Evolutionary conservation across 495 filamentous ascomycete species (phyloP).

Genomic region (Penicillium coffeae): DNA sequence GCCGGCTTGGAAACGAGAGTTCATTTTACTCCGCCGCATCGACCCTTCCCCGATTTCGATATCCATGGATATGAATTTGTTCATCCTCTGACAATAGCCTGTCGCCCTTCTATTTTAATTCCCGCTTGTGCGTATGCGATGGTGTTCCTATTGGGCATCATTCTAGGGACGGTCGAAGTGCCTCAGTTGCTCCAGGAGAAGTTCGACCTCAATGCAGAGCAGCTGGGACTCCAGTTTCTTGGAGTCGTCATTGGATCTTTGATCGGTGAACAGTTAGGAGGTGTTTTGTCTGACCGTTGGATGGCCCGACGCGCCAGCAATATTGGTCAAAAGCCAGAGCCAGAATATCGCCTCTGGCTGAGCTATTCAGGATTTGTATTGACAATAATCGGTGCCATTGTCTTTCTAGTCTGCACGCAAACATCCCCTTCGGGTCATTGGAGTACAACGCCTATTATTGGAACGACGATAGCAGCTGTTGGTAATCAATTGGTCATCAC

Average conservation of each 20-base stretch:
- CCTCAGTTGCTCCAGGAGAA: conserved; percentile 49
- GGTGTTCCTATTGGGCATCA: conserved; percentile 47
- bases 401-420: conserved; percentile 48
- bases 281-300: conserved; percentile 47
- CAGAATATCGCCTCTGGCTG: conserved; percentile 52
- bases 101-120: conserved; percentile 42
- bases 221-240: conserved; percentile 52
- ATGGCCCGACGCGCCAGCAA: conserved; percentile 37
- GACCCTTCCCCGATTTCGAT: conserved; percentile 47
- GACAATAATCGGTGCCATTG: conserved; percentile 44
- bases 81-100: conserved; percentile 40
- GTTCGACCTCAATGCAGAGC: conserved; percentile 49
- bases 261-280: conserved; percentile 54
- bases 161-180: conserved; percentile 50
- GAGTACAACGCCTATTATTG: conserved; percentile 47
- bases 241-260: conserved; percentile 52
- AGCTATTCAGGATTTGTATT: conserved; percentile 48
- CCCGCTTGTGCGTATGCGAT: conserved; percentile 48
- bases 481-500: conserved; percentile 59
- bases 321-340: conserved; percentile 29
- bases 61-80: conserved; percentile 43
- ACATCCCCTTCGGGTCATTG: conserved; percentile 36
- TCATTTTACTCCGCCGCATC: conserved; percentile 43
- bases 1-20: conserved; percentile 39
- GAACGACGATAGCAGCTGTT: conserved; percentile 47